Conservation (phyloP, 2,329 filamentous ascomycete genomes). For the Exophiala mesophila region DNA sequence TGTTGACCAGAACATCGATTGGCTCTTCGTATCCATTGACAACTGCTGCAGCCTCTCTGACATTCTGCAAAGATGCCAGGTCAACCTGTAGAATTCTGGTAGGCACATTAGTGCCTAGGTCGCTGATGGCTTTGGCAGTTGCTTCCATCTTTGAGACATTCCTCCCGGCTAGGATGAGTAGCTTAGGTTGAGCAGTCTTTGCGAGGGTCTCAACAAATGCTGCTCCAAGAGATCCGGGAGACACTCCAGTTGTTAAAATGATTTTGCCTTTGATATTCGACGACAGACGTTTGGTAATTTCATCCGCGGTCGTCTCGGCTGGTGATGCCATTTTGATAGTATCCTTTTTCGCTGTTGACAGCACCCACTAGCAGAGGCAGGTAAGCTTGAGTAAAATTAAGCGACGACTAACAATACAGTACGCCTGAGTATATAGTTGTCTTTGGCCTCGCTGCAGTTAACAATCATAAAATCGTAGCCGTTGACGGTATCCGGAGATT, state of each 20-base stretch:
- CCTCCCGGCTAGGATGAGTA: constrained; percentile 1
- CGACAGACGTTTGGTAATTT: too few species aligned
- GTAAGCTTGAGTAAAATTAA: too few species aligned
- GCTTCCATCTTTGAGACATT: background rate
- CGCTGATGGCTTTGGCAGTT: background rate
- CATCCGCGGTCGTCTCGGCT: too few species aligned
- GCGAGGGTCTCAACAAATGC: constrained; percentile 1
- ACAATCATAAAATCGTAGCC: too few species aligned
- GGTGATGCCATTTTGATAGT: too few species aligned
- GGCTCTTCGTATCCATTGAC: background rate
- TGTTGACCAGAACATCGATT: constrained; percentile 30
- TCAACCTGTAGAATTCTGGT: background rate
- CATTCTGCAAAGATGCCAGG: background rate
- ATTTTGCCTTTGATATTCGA: constrained; percentile 2
- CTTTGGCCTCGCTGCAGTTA: too few species aligned
- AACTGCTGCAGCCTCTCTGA: background rate
- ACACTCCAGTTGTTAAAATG: constrained; percentile 2
- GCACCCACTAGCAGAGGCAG: too few species aligned
- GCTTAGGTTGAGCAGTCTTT: background rate
- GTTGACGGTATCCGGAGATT: too few species aligned
- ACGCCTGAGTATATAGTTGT: too few species aligned
- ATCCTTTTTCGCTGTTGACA: too few species aligned
- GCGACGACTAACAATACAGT: too few species aligned
- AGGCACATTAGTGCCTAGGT: background rate
- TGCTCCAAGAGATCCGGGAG: background rate